Evolutionary conservation across 2,329 filamentous ascomycete genomes (phyloP), one percentile per base, ranked within the genome.

Genomic region (Aspergillus pseudotamarii): DNA sequence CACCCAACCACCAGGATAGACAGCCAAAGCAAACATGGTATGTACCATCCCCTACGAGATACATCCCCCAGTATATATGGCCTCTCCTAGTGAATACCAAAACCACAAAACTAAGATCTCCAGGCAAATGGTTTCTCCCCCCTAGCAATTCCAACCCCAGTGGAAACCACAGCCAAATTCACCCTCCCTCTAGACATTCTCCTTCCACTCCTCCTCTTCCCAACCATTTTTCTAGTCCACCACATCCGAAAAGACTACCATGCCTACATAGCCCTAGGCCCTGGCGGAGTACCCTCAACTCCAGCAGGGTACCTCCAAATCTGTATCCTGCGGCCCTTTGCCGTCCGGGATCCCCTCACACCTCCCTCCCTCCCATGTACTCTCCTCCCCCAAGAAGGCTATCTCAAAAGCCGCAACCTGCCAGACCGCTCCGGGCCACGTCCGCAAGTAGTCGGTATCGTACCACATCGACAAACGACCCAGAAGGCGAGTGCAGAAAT

Each of bases 261-360:
- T 59, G 90, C 89, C 74, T 95, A 93, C 78, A 81, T 94, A 66
- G 86, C 86, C 45, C 87, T 96, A 23, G 92, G 92, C 0, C 92
- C 91, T 0, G 92, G 92, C 28, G 92, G 92, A 63, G 94, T 91
- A 0, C 91, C 92, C 0, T 85, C 89, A 3, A 95, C 90, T 0
- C 85, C 91, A 48, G 67, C 78, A 6, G 92, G 92, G 67, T 96
- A 94, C 76, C 78, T 92, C 30, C 86, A 87, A 60, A 88, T 95
- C 76, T 90, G 89, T 66, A 86, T 88, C 77, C 85, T 94, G 56
- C 87, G 89, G 12, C 79, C 94, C 54, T 89, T 93, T 81, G 85
- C 87, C 41, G 83, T 95, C 5, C 85, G 87, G 6, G 84, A 94
- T 71, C 90, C 91, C n/a, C 88, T 91, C 71, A 79, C 75, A 26